Conservation (phyloP, 805 yeast species). For the Yamadazyma kitorensis region DNA sequence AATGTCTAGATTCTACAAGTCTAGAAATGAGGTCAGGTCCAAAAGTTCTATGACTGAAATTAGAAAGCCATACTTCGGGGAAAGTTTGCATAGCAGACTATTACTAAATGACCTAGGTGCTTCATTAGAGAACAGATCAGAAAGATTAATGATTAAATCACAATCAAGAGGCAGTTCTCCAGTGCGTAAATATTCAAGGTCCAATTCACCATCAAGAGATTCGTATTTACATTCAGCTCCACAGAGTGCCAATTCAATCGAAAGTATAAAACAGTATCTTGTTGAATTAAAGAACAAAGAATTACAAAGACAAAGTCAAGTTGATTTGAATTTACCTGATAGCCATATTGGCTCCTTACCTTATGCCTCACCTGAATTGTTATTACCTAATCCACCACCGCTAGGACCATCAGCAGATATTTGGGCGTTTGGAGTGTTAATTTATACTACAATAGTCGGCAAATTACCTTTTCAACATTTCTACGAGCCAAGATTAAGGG, state of each 20-base stretch:
- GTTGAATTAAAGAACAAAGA: constrained; percentile 15
- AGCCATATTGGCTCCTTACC: constrained; percentile 86
- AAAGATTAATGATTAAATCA: constrained; percentile 9
- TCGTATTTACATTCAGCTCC: constrained; percentile 5
- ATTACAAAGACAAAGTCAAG: constrained; percentile 16
- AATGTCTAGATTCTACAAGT: constrained; percentile 49
- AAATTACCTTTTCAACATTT: constrained; percentile 79
- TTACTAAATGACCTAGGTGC: constrained; percentile 10
- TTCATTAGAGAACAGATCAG: constrained; percentile 7
- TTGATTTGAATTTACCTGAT: constrained; percentile 51
- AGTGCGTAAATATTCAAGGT: constrained; percentile 3
- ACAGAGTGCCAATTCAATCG: constrained; percentile 10
- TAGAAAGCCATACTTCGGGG: constrained; percentile 36
- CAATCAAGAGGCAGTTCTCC: constrained; percentile 14
- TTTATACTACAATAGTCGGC: constrained; percentile 72
- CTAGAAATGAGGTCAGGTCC: constrained; percentile 11
- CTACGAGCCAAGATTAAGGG: constrained; percentile 76
- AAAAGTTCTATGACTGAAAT: constrained; percentile 21
- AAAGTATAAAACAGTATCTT: constrained; percentile 13
- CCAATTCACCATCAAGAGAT: constrained; percentile 5
- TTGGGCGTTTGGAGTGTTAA: constrained; percentile 86
- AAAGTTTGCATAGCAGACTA: constrained; percentile 15
- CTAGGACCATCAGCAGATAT: constrained; percentile 72
- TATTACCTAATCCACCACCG: constrained; percentile 59
- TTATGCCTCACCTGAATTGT: constrained; percentile 85